Evolutionary conservation across 2,329 filamentous ascomycete species (phyloP).

Genomic region (Fusarium sp.): DNA sequence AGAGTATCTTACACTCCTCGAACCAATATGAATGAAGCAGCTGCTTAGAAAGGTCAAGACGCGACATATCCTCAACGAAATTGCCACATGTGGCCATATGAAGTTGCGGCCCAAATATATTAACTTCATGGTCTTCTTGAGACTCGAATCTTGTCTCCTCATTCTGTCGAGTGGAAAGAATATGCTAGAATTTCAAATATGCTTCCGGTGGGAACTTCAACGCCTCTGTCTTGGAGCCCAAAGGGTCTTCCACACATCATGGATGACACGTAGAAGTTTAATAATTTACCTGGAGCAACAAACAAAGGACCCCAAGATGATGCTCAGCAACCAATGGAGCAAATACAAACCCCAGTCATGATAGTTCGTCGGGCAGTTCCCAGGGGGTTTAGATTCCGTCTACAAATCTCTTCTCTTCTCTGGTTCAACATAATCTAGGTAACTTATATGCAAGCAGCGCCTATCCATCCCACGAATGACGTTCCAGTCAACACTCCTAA

Average conservation of each 20-base stretch:
- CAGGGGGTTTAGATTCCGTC: not conserved
- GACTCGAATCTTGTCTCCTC: not conserved
- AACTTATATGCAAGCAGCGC: slow-evolving; percentile 19
- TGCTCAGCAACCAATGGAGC: not conserved
- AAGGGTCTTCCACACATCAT: not conserved
- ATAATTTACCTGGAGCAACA: not conserved
- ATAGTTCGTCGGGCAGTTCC: not conserved
- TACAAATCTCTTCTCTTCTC: not conserved
- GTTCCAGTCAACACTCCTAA: slow-evolving; percentile 39
- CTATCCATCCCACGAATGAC: slow-evolving; percentile 18
- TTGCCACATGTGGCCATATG: not conserved
- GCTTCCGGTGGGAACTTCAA: not conserved
- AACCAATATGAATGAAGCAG: not conserved
- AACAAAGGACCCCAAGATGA: too few relatives aligned
- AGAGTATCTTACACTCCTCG: not conserved
- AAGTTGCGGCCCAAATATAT: not conserved
- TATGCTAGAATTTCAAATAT: not conserved
- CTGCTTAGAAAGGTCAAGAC: not conserved
- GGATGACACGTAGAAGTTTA: not conserved
- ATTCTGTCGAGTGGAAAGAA: not conserved
- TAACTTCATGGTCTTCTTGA: not conserved
- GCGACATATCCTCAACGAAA: not conserved
- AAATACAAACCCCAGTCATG: not conserved
- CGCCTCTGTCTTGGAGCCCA: not conserved
- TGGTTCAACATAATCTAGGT: slow-evolving; percentile 15